Evolutionary conservation across 495 filamentous ascomycete genomes (phyloP), one percentile per base, ranked within the genome.

Genomic region (Xylaria cubensis): DNA sequence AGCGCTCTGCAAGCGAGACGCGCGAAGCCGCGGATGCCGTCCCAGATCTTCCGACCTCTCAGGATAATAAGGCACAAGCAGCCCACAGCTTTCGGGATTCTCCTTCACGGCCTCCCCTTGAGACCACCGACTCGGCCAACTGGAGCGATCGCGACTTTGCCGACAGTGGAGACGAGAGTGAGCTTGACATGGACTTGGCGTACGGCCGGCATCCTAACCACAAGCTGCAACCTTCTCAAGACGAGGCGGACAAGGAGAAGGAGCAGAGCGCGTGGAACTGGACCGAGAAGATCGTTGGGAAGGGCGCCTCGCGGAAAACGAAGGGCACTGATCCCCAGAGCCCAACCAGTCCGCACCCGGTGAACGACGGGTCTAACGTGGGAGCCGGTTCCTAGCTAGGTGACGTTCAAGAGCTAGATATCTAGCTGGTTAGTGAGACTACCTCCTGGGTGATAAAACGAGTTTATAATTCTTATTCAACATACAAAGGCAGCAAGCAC

Each of bases 201-300:
- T 75, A 76, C 39, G 73, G 76, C 29, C 73, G 50, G 26, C 26
- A 74, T 39, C 12, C 10, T 13, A 78, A 73, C 51, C 34, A 48
- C 64, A 26, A 42, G 64, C 41, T 19, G 63, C 61, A 56, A 67
- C 53, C 62, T 10, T 50, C n/a, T 10, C 53, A 48, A 12, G 44
- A 26, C 19, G 64, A 72, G 21, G 44, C 24, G 0, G 19, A 3
- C 24, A 55, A 59, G 36, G 63, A 72, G 63, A 59, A 48, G 19
- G 53, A 64, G 64, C 42, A 65, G 36, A 74, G 71, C 55, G 3
- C 63, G 4, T 88, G 86, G 87, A 88, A 85, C 76, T 89, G 87
- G 87, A 84, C 85, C 2, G 86, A 89, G 74, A 86, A 86, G 70
- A 87, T 89, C 72, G 86, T 85, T 0, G 87, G 87, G 0, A 86